Percentiles rank a stretch among this genome's conserved stretches.
Conservation (phyloP, 2,329 filamentous ascomycete species). For the Hypoxylon sp. region DNA sequence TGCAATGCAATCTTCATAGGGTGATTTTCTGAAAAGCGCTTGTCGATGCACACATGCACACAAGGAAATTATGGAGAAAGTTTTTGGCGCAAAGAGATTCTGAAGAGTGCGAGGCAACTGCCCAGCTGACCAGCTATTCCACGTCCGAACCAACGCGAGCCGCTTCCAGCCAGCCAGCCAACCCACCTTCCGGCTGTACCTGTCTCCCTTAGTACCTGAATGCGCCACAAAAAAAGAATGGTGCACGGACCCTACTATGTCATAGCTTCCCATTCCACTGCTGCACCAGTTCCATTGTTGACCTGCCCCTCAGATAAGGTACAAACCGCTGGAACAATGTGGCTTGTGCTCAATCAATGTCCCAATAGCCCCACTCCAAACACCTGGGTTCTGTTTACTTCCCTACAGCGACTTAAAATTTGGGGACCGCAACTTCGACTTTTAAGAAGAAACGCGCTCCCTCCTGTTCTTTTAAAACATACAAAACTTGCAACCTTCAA, state of each 20-base stretch:
- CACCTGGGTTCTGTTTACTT: constrained; percentile 42
- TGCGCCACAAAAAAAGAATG: constrained; percentile 17
- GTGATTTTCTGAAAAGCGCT: constrained; percentile 18
- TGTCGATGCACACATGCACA: constrained; percentile 28
- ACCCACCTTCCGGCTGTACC: constrained; percentile 11
- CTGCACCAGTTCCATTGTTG: constrained; percentile 17
- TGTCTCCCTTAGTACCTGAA: constrained; percentile 10
- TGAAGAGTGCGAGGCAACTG: constrained; percentile 18
- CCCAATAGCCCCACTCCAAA: constrained; percentile 35
- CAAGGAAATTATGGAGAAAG: constrained; percentile 40
- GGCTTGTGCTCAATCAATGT: constrained; percentile 31
- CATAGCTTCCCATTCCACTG: constrained; percentile 15
- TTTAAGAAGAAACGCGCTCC: constrained; percentile 43
- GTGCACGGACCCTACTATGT: constrained; percentile 18
- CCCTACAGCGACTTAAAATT: constrained; percentile 40
- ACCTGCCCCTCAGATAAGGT: constrained; percentile 40
- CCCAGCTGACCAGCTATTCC: neutral
- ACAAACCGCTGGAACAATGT: constrained; percentile 16
- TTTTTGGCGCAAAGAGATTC: constrained; percentile 25
- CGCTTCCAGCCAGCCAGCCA: constrained; percentile 2
- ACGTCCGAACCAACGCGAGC: constrained; percentile 2
- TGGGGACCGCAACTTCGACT: constrained; percentile 43
- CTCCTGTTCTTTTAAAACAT: constrained; percentile 8
- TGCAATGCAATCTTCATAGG: constrained; percentile 14
- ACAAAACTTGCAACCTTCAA: constrained; percentile 17